Evolutionary conservation across 2,329 filamentous ascomycete genomes (phyloP).

Genomic region (Huntiella bhutanensis): DNA sequence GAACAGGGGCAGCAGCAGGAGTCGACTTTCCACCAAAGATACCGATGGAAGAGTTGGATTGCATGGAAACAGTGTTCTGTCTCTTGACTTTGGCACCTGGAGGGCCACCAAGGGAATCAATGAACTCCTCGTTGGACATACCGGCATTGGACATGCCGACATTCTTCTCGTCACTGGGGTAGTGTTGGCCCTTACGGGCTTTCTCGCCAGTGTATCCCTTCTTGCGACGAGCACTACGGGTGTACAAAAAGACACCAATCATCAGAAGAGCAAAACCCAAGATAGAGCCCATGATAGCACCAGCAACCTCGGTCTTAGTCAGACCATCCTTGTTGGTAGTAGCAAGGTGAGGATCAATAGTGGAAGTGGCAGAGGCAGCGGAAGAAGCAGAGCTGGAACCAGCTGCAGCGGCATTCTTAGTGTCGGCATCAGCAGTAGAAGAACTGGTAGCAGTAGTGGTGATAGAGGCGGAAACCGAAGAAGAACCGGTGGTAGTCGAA

Average conservation of each 20-base stretch:
- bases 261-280: slow-evolving; percentile 53
- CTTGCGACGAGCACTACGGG: slow-evolving; percentile 17
- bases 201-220: slow-evolving; percentile 11
- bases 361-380: slow-evolving; percentile 16
- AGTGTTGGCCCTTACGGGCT: slow-evolving; percentile 4
- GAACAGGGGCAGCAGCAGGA: background rate
- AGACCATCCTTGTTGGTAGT: slow-evolving; percentile 5
- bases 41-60: slow-evolving; percentile 7
- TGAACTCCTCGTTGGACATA: slow-evolving; percentile 11
- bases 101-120: slow-evolving; percentile 8
- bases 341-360: slow-evolving; percentile 1
- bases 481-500: slow-evolving; percentile 12
- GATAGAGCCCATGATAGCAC: slow-evolving; percentile 66
- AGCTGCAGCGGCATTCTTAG: slow-evolving; percentile 14
- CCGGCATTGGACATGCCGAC: slow-evolving; percentile 10
- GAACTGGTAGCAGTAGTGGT: slow-evolving; percentile 16
- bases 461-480: slow-evolving; percentile 14
- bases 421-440: slow-evolving; percentile 15
- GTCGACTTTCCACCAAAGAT: slow-evolving; percentile 8
- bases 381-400: slow-evolving; percentile 16
- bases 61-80: slow-evolving; percentile 4
- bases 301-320: slow-evolving; percentile 43
- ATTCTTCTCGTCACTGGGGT: slow-evolving; percentile 8
- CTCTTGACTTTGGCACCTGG: slow-evolving; percentile 26
- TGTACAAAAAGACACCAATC: slow-evolving; percentile 45